These are phyloP conservation scores for Odonthalia washingtoniensis DNA, from an alignment of 31 red algal genomes.

Conservation along the genomic window DNA sequence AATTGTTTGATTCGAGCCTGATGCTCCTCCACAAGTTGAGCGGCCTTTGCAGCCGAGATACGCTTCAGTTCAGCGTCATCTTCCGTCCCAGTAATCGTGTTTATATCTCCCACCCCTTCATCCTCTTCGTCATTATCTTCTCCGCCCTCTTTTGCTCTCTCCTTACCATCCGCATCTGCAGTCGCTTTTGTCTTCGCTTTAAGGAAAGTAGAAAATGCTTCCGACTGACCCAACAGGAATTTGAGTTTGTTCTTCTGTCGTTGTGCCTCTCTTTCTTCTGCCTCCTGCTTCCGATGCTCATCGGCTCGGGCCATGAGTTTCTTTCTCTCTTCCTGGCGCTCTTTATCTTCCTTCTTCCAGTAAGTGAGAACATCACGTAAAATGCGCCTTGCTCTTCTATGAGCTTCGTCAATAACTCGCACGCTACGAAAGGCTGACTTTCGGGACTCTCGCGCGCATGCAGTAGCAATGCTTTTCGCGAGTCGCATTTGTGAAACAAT, in stretches of 20 bases:
- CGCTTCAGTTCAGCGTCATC: constrained; percentile 80
- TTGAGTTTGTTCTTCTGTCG: constrained; percentile 94
- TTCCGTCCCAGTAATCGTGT: constrained; percentile 82
- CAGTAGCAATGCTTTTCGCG: constrained; percentile 63
- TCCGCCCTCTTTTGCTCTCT: constrained; percentile 45
- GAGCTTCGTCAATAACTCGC: constrained; percentile 85
- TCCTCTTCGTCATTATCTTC: constrained; percentile 33
- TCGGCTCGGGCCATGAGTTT: constrained; percentile 77
- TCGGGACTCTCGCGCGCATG: constrained; percentile 78
- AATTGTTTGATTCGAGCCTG: constrained; percentile 73
- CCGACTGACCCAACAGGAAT: constrained; percentile 92
- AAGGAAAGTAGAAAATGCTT: constrained; percentile 91
- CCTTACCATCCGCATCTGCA: constrained; percentile 63
- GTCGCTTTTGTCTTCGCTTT: constrained; percentile 89
- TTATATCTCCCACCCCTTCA: constrained; percentile 49
- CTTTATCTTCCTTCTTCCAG: constrained; percentile 93
- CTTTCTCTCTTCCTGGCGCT: constrained; percentile 83
- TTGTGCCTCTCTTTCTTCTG: constrained; percentile 88
- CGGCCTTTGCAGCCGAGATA: constrained; percentile 67
- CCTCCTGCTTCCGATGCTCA: constrained; percentile 75
- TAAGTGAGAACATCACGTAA: constrained; percentile 80
- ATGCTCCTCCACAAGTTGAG: constrained; percentile 72
- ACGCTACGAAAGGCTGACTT: constrained; percentile 75
- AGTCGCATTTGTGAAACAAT: constrained; percentile 57
- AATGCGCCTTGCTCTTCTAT: constrained; percentile 70